Evolutionary conservation across 306 rosid genomes (phyloP).

Genomic region (Cucumis cinereus): DNA sequence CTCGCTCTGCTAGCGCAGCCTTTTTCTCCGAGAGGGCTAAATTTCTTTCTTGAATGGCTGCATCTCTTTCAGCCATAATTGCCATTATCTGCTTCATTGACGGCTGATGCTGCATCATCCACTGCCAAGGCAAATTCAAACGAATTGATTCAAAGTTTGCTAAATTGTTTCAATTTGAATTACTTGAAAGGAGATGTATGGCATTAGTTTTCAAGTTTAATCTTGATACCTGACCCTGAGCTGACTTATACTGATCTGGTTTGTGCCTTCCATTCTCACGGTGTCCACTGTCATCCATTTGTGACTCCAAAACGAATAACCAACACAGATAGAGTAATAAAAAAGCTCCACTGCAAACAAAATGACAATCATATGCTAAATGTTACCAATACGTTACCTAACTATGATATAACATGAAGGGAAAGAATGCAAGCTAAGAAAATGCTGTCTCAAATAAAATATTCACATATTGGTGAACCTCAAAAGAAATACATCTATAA

Average conservation of each 20-base stretch:
- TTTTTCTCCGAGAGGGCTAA: conserved; percentile 89
- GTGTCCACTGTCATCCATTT: conserved; percentile 86
- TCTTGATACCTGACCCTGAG: conserved; percentile 74
- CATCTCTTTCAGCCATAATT: conserved; percentile 88
- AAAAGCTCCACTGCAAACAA: conserved; percentile 7
- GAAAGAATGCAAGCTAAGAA: background rate
- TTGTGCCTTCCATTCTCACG: conserved; percentile 90
- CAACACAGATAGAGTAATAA: conserved; percentile 7
- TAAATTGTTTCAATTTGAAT: background rate
- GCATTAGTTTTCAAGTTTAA: background rate
- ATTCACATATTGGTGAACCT: background rate
- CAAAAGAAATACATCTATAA: background rate
- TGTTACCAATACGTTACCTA: background rate
- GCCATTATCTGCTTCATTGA: conserved; percentile 96
- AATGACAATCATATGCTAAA: background rate
- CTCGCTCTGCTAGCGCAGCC: conserved; percentile 82
- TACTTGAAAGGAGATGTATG: background rate
- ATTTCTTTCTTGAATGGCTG: conserved; percentile 81
- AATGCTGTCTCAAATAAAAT: background rate
- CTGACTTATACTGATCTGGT: conserved; percentile 73
- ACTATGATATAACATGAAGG: background rate
- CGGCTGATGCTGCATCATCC: conserved; percentile 96
- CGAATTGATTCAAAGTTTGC: background rate
- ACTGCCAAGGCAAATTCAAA: conserved; percentile 31
- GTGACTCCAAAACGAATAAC: conserved; percentile 17